A percentile compares a stretch with the other conserved stretches of the same genome.
Conservation (phyloP, 1,139 yeast species). For the Pichiaceae sp. region DNA sequence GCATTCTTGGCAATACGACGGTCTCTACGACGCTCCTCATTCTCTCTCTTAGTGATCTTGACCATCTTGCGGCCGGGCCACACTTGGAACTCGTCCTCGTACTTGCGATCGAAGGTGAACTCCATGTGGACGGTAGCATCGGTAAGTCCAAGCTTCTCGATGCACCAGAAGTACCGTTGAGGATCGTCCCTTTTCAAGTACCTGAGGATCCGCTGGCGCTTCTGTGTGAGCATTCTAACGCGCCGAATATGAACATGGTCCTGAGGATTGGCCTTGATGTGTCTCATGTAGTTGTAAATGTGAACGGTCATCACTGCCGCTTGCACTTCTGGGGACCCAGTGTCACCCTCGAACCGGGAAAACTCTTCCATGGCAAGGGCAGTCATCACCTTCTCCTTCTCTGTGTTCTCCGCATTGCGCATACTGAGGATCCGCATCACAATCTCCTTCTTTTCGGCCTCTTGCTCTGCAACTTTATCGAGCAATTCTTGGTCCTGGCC, state of each 20-base stretch:
- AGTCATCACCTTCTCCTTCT: constrained; percentile 51
- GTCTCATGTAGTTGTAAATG: constrained; percentile 72
- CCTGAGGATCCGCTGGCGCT: constrained; percentile 74
- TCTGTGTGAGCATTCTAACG: constrained; percentile 77
- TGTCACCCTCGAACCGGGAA: constrained; percentile 78
- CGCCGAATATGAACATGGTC: constrained; percentile 64
- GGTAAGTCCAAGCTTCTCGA: constrained; percentile 78
- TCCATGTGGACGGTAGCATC: constrained; percentile 74
- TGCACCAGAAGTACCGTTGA: constrained; percentile 74
- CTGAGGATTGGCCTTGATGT: constrained; percentile 63
- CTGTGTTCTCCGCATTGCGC: constrained; percentile 59
- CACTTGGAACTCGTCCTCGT: constrained; percentile 78
- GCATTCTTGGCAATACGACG: constrained; percentile 33
- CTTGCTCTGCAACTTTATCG: constrained; percentile 25
- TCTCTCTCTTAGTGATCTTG: constrained; percentile 35
- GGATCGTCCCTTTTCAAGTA: constrained; percentile 77
- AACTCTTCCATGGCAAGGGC: constrained; percentile 70
- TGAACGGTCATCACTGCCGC: constrained; percentile 83
- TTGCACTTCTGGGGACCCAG: constrained; percentile 93
- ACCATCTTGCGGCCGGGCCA: constrained; percentile 54
- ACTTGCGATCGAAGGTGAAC: constrained; percentile 76
- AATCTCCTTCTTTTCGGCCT: constrained; percentile 59
- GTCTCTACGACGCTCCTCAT: constrained; percentile 32
- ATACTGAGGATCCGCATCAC: constrained; percentile 65
- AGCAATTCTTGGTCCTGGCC: constrained; percentile 25